Evolutionary conservation across 768 basidiomycete species (phyloP).

Genomic region (Podaxis mareebaensis): DNA sequence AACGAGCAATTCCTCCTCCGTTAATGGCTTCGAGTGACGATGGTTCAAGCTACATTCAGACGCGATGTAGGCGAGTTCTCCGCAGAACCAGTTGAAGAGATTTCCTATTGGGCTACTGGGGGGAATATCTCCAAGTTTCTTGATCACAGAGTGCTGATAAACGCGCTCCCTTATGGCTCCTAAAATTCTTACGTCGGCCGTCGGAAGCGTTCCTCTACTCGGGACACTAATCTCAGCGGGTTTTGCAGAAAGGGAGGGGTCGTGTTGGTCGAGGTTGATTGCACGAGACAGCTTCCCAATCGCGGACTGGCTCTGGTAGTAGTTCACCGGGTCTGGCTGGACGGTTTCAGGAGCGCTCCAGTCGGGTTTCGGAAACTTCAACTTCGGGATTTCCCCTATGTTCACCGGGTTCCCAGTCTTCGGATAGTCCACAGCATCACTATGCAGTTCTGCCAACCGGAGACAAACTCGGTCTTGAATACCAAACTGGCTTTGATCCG

Average conservation of each 20-base stretch:
- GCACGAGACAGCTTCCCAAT: constrained; percentile 63
- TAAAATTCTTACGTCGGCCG: neutral
- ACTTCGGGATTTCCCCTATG: constrained; percentile 40
- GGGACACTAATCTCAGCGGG: neutral
- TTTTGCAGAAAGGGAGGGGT: constrained; percentile 20
- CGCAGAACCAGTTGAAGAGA: constrained; percentile 41
- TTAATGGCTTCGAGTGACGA: constrained; percentile 39
- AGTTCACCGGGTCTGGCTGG: constrained; percentile 31
- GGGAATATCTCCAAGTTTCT: neutral
- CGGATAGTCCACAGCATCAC: constrained; percentile 64
- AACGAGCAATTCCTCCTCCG: constrained; percentile 64
- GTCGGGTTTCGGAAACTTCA: constrained; percentile 48
- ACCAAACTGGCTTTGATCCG: constrained; percentile 48
- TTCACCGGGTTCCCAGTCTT: constrained; percentile 52
- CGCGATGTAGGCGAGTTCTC: constrained; percentile 49
- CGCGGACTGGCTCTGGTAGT: constrained; percentile 53
- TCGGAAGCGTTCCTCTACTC: neutral
- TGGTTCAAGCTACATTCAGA: constrained; percentile 44
- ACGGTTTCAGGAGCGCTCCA: constrained; percentile 66
- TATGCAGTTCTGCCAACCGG: constrained; percentile 53
- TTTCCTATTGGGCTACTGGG: constrained; percentile 22
- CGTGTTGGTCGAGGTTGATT: constrained; percentile 47
- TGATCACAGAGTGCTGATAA: neutral
- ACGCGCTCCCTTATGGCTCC: neutral
- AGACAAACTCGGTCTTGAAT: constrained; percentile 55